phyloP scores from a whole-genome alignment of 345 rosid species.

The Boechera retrofracta region DNA sequence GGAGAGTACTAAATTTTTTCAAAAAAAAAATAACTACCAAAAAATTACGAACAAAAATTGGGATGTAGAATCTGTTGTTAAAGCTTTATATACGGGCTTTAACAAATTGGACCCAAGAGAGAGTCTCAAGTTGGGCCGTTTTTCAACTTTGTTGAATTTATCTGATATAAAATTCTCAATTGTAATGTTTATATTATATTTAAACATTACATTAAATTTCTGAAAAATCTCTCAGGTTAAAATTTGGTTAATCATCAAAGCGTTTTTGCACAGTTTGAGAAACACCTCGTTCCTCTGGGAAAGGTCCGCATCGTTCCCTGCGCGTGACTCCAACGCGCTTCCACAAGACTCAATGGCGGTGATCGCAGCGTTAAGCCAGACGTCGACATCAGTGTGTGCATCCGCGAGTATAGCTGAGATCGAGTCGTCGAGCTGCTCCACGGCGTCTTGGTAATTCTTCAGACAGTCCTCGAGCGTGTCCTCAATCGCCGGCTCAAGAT shows the following conservation, averaged over 20 bases:
- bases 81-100: constrained; percentile 11
- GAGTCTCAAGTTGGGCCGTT: not conserved
- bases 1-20: no score
- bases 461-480: constrained; percentile 61
- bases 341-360: constrained; percentile 53
- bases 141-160: not conserved
- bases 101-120: not conserved
- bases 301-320: constrained; percentile 34
- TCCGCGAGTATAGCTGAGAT: constrained; percentile 52
- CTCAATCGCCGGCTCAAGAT: constrained; percentile 51
- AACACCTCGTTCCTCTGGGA: constrained; percentile 41
- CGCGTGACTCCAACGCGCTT: constrained; percentile 31
- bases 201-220: no score
- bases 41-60: not conserved
- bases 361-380: constrained; percentile 55
- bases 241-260: constrained; percentile 44
- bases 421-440: constrained; percentile 63
- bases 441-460: constrained; percentile 58
- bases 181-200: no score
- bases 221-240: no score
- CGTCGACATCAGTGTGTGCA: constrained; percentile 46
- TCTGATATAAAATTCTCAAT: not conserved
- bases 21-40: no score
- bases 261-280: constrained; percentile 50
- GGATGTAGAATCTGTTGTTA: no score